Percentiles rank a stretch among this genome's conserved stretches.
Conservation (phyloP, 139 green algal genomes). For the Tetradesmus lagerheimii region DNA sequence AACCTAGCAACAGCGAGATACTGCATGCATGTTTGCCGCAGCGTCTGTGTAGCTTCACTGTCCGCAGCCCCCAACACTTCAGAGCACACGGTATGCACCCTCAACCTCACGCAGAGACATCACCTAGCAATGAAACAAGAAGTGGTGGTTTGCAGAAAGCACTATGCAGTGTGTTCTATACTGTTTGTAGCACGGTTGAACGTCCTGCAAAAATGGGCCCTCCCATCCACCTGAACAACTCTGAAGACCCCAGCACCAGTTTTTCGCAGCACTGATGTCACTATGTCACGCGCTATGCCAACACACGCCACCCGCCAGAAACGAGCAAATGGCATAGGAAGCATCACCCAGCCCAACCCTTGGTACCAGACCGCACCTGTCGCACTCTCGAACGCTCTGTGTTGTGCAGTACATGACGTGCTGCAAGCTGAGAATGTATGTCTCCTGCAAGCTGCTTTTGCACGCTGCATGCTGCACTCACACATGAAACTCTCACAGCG, state of each 20-base stretch:
- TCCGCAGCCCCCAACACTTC: background rate
- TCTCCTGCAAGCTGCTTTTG: background rate
- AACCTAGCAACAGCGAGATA: too few species aligned
- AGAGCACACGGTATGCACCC: background rate
- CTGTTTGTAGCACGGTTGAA: background rate
- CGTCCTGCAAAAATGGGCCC: background rate
- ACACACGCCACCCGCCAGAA: background rate
- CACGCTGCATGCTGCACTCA: background rate
- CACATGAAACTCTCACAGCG: too few species aligned
- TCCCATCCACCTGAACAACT: background rate
- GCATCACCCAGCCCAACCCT: background rate
- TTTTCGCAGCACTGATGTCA: background rate
- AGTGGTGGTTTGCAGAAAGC: background rate
- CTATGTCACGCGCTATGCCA: background rate
- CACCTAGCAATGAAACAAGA: background rate
- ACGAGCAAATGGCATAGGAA: background rate
- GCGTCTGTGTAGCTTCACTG: too few species aligned
- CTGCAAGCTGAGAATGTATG: background rate
- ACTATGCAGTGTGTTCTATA: background rate
- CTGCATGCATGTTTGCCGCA: too few species aligned
- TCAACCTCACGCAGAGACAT: background rate
- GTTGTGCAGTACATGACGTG: background rate
- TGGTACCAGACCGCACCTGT: background rate
- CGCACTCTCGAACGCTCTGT: background rate
- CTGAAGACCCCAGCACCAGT: background rate